These are phyloP conservation scores for Coemansia nantahalensis DNA, from an alignment of 192 early-diverging fungal genomes.

Conservation along the genomic window DNA sequence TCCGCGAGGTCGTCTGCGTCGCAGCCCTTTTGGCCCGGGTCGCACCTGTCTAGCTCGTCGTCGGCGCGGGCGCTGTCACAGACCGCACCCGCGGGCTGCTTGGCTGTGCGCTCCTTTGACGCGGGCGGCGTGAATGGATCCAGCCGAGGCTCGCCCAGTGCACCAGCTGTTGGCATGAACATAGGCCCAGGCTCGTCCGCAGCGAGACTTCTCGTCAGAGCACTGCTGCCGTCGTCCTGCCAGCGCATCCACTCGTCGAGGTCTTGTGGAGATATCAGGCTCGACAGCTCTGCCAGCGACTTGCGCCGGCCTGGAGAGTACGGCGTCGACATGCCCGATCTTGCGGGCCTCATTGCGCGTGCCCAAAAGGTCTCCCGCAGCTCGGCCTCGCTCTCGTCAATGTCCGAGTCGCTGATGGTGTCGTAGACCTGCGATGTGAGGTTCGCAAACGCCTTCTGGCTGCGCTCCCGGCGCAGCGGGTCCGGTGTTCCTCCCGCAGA, in stretches of 20 bases:
- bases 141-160: not conserved
- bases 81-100: too few species aligned
- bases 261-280: slow-evolving; percentile 38
- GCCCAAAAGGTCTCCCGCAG: slow-evolving; percentile 45
- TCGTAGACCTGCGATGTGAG: slow-evolving; percentile 27
- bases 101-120: slow-evolving; percentile 10
- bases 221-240: slow-evolving; percentile 20
- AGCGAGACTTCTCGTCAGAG: not conserved
- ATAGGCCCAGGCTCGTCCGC: not conserved
- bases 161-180: not conserved
- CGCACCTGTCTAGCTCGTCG: not conserved
- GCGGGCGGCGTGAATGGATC: slow-evolving; percentile 22
- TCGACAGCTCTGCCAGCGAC: slow-evolving; percentile 42
- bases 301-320: slow-evolving; percentile 43
- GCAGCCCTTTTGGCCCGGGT: too few species aligned
- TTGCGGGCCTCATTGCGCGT: slow-evolving; percentile 46
- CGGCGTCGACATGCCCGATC: slow-evolving; percentile 38
- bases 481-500: slow-evolving; percentile 3
- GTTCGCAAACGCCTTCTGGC: slow-evolving; percentile 20
- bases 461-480: slow-evolving; percentile 22
- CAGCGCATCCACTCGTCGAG: slow-evolving; percentile 52
- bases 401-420: slow-evolving; percentile 34
- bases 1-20: too few species aligned
- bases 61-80: not conserved
- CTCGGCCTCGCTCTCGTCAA: slow-evolving; percentile 29